A percentile compares a stretch with the other conserved stretches of the same genome.
phyloP scores from a whole-genome alignment of 208 protist species.

The Trypanosoma lewisi region DNA sequence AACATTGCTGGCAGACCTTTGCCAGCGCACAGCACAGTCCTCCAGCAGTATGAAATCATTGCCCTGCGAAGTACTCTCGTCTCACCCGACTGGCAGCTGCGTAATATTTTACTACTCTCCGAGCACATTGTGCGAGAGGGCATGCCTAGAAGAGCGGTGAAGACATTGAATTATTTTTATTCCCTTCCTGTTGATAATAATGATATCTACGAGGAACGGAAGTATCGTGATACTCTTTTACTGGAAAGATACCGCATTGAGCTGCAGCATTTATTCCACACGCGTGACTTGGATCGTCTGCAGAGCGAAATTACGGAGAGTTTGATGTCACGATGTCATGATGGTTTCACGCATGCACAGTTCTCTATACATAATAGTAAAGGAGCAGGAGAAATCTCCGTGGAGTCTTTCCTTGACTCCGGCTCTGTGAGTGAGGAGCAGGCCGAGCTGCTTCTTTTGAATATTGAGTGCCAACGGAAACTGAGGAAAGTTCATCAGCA shows the following conservation, averaged over 20 bases:
- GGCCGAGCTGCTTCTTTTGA: slow-evolving; percentile 67
- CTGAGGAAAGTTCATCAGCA: slow-evolving; percentile 7
- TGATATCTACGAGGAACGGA: slow-evolving; percentile 20
- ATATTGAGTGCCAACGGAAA: slow-evolving; percentile 54
- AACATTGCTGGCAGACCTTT: slow-evolving; percentile 71
- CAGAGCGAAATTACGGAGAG: slow-evolving; percentile 41
- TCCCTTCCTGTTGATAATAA: slow-evolving; percentile 22
- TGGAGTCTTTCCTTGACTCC: slow-evolving; percentile 1
- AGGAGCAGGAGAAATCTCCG: background rate
- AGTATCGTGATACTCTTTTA: slow-evolving; percentile 50
- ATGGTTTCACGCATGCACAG: background rate
- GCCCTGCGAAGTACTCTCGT: slow-evolving; percentile 67
- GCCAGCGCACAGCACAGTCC: slow-evolving; percentile 44
- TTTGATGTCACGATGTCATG: background rate
- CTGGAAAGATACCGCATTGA: slow-evolving; percentile 69
- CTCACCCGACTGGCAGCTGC: slow-evolving; percentile 68
- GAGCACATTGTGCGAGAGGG: slow-evolving; percentile 71
- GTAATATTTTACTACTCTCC: slow-evolving; percentile 68
- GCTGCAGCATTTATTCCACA: slow-evolving; percentile 41
- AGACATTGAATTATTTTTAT: slow-evolving; percentile 54
- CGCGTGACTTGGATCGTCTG: slow-evolving; percentile 39
- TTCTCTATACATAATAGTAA: background rate
- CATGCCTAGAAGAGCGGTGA: slow-evolving; percentile 60
- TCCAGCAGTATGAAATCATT: slow-evolving; percentile 76
- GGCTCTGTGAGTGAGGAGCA: slow-evolving; percentile 33